Evolutionary conservation across 73 alveolate species (phyloP).

Genomic region (Tetrahymena elliotti): DNA sequence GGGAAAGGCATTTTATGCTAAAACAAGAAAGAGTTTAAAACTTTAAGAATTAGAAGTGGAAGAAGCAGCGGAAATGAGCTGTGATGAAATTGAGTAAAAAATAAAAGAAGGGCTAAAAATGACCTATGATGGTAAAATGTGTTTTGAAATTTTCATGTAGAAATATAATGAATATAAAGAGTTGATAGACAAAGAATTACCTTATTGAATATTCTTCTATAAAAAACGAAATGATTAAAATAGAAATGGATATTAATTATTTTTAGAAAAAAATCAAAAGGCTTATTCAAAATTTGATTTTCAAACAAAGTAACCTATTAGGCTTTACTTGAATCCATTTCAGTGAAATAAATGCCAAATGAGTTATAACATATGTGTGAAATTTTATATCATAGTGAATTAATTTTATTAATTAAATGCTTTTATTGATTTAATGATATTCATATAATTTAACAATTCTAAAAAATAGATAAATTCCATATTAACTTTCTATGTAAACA

Average conservation of each 20-base stretch:
- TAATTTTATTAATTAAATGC: not conserved
- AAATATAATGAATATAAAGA: not conserved
- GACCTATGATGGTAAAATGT: not conserved
- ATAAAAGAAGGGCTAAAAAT: not conserved
- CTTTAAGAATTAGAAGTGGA: not conserved
- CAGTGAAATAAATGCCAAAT: not conserved
- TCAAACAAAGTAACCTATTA: not conserved
- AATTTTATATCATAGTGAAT: too few relatives aligned
- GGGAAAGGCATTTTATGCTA: constrained; percentile 41
- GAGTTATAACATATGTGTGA: too few relatives aligned
- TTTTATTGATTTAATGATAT: not conserved
- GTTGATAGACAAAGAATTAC: not conserved
- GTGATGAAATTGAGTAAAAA: not conserved
- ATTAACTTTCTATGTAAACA: not conserved
- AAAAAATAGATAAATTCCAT: not conserved
- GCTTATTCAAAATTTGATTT: too few relatives aligned
- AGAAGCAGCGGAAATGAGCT: not conserved
- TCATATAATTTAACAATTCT: too few relatives aligned
- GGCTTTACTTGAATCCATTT: not conserved
- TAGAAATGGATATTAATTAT: not conserved
- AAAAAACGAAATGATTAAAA: not conserved
- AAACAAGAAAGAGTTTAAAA: not conserved
- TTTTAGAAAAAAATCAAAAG: not conserved
- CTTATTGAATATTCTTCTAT: not conserved
- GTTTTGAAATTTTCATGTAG: not conserved